phyloP scores from a whole-genome alignment of 768 basidiomycete species.

The Pisolithus microcarpus region DNA sequence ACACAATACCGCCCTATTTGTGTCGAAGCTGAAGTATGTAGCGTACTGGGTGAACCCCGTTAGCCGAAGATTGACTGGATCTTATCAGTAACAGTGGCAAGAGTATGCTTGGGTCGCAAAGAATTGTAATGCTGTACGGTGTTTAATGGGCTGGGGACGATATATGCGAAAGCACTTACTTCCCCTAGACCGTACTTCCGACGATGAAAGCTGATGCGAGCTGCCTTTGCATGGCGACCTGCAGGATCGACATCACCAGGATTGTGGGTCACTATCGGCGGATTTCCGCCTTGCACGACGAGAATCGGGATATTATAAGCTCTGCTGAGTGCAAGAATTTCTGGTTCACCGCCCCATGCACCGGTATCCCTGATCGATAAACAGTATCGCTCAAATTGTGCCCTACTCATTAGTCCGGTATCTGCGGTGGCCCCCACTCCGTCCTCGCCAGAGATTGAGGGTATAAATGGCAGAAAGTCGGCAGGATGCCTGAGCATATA shows the following conservation, averaged over 20 bases:
- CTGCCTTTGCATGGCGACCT: conserved; percentile 32
- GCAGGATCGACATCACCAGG: conserved; percentile 35
- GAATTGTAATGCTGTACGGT: conserved; percentile 78
- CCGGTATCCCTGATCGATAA: conserved; percentile 69
- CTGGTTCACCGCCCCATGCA: conserved; percentile 97
- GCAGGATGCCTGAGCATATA: conserved; percentile 80
- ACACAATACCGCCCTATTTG: not conserved
- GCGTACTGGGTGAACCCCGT: conserved; percentile 2
- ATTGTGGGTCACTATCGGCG: conserved; percentile 77
- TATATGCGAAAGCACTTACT: conserved; percentile 39
- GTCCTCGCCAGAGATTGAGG: conserved; percentile 66
- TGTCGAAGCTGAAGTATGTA: not conserved
- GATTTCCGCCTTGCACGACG: conserved; percentile 78
- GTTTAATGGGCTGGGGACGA: conserved; percentile 4
- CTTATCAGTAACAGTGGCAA: conserved; percentile 24
- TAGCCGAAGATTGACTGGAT: conserved; percentile 25
- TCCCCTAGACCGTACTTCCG: conserved; percentile 95
- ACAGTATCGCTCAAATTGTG: conserved; percentile 71
- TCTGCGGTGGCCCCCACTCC: conserved; percentile 48
- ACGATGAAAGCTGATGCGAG: conserved; percentile 86
- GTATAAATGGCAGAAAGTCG: conserved; percentile 91
- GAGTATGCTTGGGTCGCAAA: conserved; percentile 47
- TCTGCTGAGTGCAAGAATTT: conserved; percentile 83
- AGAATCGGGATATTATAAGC: conserved; percentile 82
- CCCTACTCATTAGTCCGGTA: conserved; percentile 62